A percentile compares a stretch with the other conserved stretches of the same genome.
Evolutionary conservation across 106 monocot species (phyloP).

Genomic region (Vanilla planifolia): DNA sequence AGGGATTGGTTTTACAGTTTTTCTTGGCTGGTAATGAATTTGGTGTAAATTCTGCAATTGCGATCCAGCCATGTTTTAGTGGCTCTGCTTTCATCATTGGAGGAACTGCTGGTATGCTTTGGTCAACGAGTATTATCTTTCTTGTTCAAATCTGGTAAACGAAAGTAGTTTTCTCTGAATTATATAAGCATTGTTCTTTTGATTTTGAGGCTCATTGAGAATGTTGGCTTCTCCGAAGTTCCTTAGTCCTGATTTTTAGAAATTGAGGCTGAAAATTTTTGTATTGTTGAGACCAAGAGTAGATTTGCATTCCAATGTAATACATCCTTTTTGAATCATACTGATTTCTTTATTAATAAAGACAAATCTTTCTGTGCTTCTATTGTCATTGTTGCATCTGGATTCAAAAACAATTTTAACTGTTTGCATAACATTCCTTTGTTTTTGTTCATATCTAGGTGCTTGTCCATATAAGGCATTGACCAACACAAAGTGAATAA

Average conservation of each 20-base stretch:
- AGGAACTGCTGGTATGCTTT: slow-evolving; percentile 15
- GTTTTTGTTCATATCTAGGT: no score
- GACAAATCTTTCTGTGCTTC: slow-evolving; percentile 13
- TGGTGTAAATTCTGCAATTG: slow-evolving; percentile 15
- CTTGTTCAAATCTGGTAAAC: neutral
- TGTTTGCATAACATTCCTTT: no score
- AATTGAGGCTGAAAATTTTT: slow-evolving; percentile 19
- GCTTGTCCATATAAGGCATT: no score
- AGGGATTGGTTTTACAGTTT: slow-evolving; percentile 18
- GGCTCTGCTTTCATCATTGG: slow-evolving; percentile 4
- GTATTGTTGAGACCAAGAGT: slow-evolving; percentile 7
- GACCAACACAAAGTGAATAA: no score
- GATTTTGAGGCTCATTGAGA: slow-evolving; percentile 17
- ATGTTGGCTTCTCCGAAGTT: slow-evolving; percentile 1
- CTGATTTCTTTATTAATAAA: slow-evolving; percentile 13
- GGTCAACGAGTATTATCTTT: neutral
- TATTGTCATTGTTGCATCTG: neutral
- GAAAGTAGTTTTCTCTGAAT: neutral
- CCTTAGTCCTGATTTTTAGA: slow-evolving; percentile 18
- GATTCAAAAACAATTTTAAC: neutral
- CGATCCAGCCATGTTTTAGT: slow-evolving; percentile 10
- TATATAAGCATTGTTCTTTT: slow-evolving; percentile 7
- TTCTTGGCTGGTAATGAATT: slow-evolving; percentile 12
- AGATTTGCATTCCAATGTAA: slow-evolving; percentile 34
- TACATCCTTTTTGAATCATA: slow-evolving; percentile 29